These are phyloP conservation scores for Zymoseptoria pseudotritici DNA, from an alignment of 2,329 filamentous ascomycete species.

Conservation along the genomic window DNA sequence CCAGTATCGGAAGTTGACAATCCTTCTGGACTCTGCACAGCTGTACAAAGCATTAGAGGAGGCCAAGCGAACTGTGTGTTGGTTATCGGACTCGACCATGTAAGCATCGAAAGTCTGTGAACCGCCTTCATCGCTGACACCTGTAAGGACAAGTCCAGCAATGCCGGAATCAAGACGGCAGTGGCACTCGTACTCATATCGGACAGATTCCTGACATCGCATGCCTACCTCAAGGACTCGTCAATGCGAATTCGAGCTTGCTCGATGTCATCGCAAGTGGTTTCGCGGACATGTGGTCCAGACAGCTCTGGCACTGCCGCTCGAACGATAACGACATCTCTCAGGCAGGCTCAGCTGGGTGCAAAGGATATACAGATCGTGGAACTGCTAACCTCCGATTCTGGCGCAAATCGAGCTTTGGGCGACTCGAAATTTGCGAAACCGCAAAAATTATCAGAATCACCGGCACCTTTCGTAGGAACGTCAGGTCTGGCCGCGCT, in stretches of 20 bases:
- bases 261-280: constrained; percentile 6
- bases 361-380: constrained; percentile 17
- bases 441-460: neutral
- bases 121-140: neutral
- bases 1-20: constrained; percentile 16
- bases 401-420: constrained; percentile 1
- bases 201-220: constrained; percentile 19
- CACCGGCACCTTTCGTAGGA: constrained; percentile 1
- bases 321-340: constrained; percentile 5
- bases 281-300: constrained; percentile 5
- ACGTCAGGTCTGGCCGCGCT: constrained; percentile 12
- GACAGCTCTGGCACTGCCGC: neutral
- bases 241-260: constrained; percentile 15
- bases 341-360: constrained; percentile 11
- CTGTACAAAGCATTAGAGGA: constrained; percentile 14
- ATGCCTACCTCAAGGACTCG: constrained; percentile 22
- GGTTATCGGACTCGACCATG: constrained; percentile 17
- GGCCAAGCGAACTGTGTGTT: constrained; percentile 16
- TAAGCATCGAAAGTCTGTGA: neutral
- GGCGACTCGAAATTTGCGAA: constrained; percentile 6
- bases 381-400: constrained; percentile 7
- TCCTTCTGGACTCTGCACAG: constrained; percentile 14
- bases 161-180: constrained; percentile 6
- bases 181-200: constrained; percentile 20
- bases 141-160: neutral